phyloP scores from a whole-genome alignment of 1,284 basidiomycete genomes.

The Anthracocystis panici-leucophaei region DNA sequence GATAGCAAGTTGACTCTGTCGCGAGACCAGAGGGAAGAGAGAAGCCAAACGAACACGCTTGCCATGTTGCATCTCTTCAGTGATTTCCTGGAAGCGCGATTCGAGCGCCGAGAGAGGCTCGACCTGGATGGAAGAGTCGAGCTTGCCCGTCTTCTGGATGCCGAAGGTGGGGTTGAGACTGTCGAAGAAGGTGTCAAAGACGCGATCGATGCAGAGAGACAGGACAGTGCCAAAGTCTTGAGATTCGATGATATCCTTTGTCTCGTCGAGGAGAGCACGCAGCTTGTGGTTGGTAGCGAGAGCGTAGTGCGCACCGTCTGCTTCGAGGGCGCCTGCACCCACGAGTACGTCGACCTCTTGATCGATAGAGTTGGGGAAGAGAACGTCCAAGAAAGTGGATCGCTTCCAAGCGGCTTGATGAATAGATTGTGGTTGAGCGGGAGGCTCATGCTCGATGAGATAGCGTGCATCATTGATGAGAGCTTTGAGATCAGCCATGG shows the following conservation, averaged over 20 bases:
- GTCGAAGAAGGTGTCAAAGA: constrained; percentile 74
- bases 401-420: constrained; percentile 21
- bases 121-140: constrained; percentile 31
- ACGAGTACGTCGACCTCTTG: constrained; percentile 61
- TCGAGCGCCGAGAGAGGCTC: constrained; percentile 71
- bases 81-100: constrained; percentile 54
- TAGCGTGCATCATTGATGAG: constrained; percentile 34
- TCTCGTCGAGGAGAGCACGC: constrained; percentile 77
- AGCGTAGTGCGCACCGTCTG: constrained; percentile 16
- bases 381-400: constrained; percentile 51
- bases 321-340: constrained; percentile 59
- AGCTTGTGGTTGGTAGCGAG: constrained; percentile 74
- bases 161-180: constrained; percentile 72
- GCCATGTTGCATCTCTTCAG: constrained; percentile 67
- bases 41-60: constrained; percentile 78
- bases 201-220: constrained; percentile 77
- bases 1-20: constrained; percentile 80
- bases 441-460: constrained; percentile 30
- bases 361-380: constrained; percentile 57
- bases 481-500: constrained; percentile 76
- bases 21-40: constrained; percentile 80
- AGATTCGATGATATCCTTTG: constrained; percentile 76
- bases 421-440: not conserved
- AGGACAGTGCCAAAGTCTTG: constrained; percentile 79
- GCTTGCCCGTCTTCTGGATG: constrained; percentile 24